Evolutionary conservation across 169 alveolate species (phyloP), one percentile per base, ranked within the genome.

Genomic region (Plasmodium coatneyi): DNA sequence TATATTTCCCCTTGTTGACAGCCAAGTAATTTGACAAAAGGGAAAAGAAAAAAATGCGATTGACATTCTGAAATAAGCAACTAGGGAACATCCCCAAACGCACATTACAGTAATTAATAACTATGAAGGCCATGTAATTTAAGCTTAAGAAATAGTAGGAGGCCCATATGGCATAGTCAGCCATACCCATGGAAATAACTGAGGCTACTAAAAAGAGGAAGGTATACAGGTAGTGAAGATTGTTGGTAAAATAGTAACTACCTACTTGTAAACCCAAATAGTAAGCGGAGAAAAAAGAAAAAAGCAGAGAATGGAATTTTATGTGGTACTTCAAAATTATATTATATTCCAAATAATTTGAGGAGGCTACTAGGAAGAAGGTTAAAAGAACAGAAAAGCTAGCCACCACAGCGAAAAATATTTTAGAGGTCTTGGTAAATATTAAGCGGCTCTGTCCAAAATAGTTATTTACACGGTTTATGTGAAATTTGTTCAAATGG

Each of bases 341-440:
- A 34, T 84, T 84, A 84, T 74, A 84, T 41, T 84, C 93, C 76
- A 84, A 36, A 72, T 74, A 84, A 76, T 84, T 84, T 32, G 93
- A 84, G 9, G 93, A 84, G 22, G 83, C 28, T 25, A 84, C 79
- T 84, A 84, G 79, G 79, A 84, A 84, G 32, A 72, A 52, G 22
- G 83, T 72, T 76, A 84, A 76, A n/a, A 84, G 71, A 28, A 84
- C 22, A 22, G 84, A 84, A 72, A 84, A 84, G 32, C 93, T 84
- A 70, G 70, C 54, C 43, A 84, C 41, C 28, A 84, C 93, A 52
- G 70, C 93, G 39, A 84, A 84, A 84, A 84, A 84, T 84, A 84
- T 84, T 54, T 84, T 84, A 36, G 74, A 84, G 36, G 93, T 84
- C 79, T 84, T 84, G 83, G 93, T 84, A 66, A 74, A 84, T 74